These are phyloP conservation scores for Lactarius tabidus DNA, from an alignment of 768 basidiomycete genomes.

Conservation along the genomic window DNA sequence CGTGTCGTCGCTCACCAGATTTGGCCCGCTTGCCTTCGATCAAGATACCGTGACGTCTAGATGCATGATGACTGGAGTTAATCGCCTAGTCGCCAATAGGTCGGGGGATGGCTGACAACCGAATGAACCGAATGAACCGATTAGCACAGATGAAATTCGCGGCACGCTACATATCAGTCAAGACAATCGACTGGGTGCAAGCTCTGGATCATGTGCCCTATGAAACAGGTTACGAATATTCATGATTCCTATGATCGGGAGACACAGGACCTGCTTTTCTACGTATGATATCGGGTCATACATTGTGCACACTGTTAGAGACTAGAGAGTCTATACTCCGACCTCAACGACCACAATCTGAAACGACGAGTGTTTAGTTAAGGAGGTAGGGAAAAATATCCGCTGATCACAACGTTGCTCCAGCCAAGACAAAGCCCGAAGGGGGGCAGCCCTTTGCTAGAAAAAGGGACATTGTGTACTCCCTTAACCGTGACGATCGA, in stretches of 20 bases:
- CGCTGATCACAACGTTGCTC: neutral
- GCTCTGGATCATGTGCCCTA: neutral
- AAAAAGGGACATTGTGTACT: neutral
- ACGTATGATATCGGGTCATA: neutral
- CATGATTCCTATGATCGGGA: neutral
- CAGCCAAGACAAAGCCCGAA: no score
- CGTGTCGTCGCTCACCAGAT: constrained; percentile 30
- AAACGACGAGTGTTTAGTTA: neutral
- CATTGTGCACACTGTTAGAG: neutral
- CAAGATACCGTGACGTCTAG: constrained; percentile 26
- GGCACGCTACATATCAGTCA: neutral
- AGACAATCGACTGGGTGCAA: neutral
- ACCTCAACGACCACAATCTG: neutral
- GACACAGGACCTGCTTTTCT: neutral
- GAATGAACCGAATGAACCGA: neutral
- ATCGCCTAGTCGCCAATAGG: neutral
- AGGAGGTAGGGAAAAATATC: neutral
- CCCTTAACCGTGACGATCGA: neutral
- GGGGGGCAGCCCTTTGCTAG: neutral
- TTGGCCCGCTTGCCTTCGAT: constrained; percentile 39
- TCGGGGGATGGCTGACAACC: neutral
- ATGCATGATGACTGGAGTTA: neutral
- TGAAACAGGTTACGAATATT: neutral
- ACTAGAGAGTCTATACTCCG: neutral
- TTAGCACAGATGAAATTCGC: neutral